Evolutionary conservation across 495 filamentous ascomycete species (phyloP).

Genomic region (Amphirosellinia nigrospora): DNA sequence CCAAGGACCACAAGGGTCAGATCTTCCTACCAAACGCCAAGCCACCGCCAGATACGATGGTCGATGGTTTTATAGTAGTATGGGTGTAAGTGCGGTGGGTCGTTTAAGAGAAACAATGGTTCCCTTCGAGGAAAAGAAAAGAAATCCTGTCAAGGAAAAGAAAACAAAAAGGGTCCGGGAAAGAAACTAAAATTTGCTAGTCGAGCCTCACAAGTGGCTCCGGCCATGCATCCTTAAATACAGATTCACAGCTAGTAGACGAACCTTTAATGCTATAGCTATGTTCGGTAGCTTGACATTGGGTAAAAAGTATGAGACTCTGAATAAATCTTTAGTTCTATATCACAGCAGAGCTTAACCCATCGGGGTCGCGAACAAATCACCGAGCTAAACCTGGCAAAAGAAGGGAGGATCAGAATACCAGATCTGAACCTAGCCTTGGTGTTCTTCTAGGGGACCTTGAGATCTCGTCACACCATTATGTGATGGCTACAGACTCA

Average conservation of each 20-base stretch:
- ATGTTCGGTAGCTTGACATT: neutral
- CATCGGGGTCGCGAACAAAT: neutral
- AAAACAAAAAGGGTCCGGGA: neutral
- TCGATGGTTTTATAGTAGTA: neutral
- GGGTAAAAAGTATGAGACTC: neutral
- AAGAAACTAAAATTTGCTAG: neutral
- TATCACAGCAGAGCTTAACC: neutral
- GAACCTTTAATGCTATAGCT: neutral
- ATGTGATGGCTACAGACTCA: neutral
- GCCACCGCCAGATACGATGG: neutral
- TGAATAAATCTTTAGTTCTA: neutral
- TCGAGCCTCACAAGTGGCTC: neutral
- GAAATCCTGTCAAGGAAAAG: neutral
- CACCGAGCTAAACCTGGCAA: neutral
- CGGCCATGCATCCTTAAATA: neutral
- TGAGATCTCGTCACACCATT: neutral
- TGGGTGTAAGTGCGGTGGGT: neutral
- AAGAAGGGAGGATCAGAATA: neutral
- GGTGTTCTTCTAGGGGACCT: neutral
- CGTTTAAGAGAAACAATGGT: neutral
- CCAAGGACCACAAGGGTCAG: neutral
- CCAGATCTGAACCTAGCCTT: neutral
- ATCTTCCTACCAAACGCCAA: neutral
- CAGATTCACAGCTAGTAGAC: neutral
- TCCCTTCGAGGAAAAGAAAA: too few relatives aligned